These are phyloP conservation scores for Pisolithus sp. DNA, from an alignment of 768 basidiomycete genomes.

Conservation along the genomic window DNA sequence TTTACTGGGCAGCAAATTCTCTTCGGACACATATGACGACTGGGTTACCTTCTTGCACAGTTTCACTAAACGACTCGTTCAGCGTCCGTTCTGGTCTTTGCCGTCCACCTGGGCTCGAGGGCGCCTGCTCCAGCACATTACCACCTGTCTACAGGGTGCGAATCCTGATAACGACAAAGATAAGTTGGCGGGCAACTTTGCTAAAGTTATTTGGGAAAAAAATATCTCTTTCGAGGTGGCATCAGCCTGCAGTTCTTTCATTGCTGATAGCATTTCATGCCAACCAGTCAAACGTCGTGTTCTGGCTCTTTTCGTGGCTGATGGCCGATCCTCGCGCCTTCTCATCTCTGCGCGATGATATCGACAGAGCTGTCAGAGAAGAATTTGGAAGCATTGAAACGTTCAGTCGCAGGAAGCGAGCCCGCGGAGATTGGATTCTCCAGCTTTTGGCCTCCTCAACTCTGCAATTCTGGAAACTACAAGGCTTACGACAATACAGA, in stretches of 20 bases:
- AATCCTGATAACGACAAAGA: constrained; percentile 1
- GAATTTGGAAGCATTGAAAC: constrained; percentile 8
- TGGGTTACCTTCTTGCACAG: constrained; percentile 13
- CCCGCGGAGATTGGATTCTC: constrained; percentile 12
- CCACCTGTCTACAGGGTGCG: constrained; percentile 9
- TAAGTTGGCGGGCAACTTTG: constrained; percentile 8
- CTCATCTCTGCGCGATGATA: too few relatives aligned
- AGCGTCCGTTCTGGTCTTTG: constrained; percentile 8
- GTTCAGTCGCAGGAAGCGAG: constrained; percentile 6
- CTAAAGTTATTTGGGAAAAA: constrained; percentile 13
- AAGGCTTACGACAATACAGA: constrained; percentile 13
- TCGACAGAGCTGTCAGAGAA: too few relatives aligned
- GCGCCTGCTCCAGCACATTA: constrained; percentile 6
- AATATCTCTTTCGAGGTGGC: constrained; percentile 11
- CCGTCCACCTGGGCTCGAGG: constrained; percentile 12
- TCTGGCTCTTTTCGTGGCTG: constrained; percentile 22
- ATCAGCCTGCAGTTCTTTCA: constrained; percentile 12
- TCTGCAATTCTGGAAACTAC: constrained; percentile 23
- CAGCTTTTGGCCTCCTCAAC: constrained; percentile 13
- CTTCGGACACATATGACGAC: constrained; percentile 14
- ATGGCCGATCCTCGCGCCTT: too few relatives aligned
- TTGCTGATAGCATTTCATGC: constrained; percentile 17
- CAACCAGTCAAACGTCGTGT: constrained; percentile 15
- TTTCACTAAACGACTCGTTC: constrained; percentile 10
- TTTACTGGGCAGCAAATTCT: constrained; percentile 15